Evolutionary conservation across 2,329 filamentous ascomycete species (phyloP).

Genomic region (Sporothrix phasma): DNA sequence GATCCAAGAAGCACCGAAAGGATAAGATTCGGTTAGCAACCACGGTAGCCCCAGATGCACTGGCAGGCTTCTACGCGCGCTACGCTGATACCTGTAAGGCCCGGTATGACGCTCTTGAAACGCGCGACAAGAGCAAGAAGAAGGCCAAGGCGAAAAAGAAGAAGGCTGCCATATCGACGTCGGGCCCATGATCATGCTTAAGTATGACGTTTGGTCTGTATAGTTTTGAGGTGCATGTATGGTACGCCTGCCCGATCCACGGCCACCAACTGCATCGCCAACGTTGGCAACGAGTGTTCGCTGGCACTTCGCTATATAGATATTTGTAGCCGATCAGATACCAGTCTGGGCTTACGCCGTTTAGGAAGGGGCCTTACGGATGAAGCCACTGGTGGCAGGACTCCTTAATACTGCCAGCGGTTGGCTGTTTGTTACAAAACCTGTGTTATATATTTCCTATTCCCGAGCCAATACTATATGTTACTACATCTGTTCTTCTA

Average conservation of each 20-base stretch:
- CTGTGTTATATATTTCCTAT: too few species aligned
- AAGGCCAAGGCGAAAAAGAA: conserved; percentile 70
- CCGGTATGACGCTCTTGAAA: conserved; percentile 81
- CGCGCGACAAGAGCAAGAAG: conserved; percentile 81
- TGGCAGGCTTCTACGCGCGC: conserved; percentile 70
- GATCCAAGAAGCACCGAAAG: conserved; percentile 46
- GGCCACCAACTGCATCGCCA: neutral
- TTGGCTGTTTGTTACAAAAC: too few species aligned
- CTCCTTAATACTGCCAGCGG: too few species aligned
- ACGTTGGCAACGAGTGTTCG: neutral
- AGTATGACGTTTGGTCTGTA: neutral
- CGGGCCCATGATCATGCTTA: neutral
- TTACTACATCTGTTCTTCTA: too few species aligned
- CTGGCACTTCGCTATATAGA: neutral
- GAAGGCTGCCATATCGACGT: conserved; percentile 33
- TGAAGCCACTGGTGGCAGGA: too few species aligned
- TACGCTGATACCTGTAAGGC: conserved; percentile 89
- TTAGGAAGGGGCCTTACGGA: too few species aligned
- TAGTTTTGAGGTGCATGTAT: too few species aligned
- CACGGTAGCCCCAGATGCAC: conserved; percentile 61
- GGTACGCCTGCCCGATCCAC: neutral
- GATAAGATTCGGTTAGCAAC: conserved; percentile 70
- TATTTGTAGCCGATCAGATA: too few species aligned
- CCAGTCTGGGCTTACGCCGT: too few species aligned
- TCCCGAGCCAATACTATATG: too few species aligned